Base-by-base conservation (phyloP, 1,284 basidiomycete species). In the Puccinia triticina region DNA sequence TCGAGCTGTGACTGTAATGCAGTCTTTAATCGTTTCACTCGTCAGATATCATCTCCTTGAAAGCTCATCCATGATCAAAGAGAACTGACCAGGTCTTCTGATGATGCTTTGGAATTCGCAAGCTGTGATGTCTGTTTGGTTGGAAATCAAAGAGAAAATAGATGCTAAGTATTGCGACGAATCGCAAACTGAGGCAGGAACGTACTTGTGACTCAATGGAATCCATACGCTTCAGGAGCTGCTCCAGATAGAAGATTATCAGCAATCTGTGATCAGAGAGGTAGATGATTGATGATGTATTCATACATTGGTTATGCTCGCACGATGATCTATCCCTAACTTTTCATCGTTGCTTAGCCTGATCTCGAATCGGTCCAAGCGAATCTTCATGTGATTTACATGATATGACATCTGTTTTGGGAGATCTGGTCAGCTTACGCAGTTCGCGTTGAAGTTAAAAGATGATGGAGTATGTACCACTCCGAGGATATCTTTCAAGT, bases 401-500 rank as follows among this genome's bases (percentile, higher is more conserved):
- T 66, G 37, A 66, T 43, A 32, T 66, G 12, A 12, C 43, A 23
- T 43, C 8, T 26, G n/a, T 57, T 26, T 57, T n/a, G n/a, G n/a
- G n/a, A n/a, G n/a, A n/a, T n/a, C n/a, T n/a, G n/a, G n/a, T n/a
- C n/a, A n/a, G n/a, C n/a, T n/a, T n/a, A n/a, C n/a, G n/a, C n/a
- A n/a, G n/a, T n/a, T n/a, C n/a, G n/a, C n/a, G n/a, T n/a, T n/a
- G n/a, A n/a, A n/a, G n/a, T 4, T 26, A 59, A 23, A 11, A 59
- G 57, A 4, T 26, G 26, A 29, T 26, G 26, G 5, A 59, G n/a
- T 34, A 59, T 21, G 61, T 64, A 66, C 64, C 64, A 23, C 37
- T 66, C 64, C 37, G n/a, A 66, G 64, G 64, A 66, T 43, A 66
- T 66, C 37, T 66, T 66, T 66, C 23, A 66, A 66, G 32, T 66